These are phyloP conservation scores for Saccharomyces cerevisiae DNA, from an alignment of 805 yeast genomes.

Conservation along the genomic window DNA sequence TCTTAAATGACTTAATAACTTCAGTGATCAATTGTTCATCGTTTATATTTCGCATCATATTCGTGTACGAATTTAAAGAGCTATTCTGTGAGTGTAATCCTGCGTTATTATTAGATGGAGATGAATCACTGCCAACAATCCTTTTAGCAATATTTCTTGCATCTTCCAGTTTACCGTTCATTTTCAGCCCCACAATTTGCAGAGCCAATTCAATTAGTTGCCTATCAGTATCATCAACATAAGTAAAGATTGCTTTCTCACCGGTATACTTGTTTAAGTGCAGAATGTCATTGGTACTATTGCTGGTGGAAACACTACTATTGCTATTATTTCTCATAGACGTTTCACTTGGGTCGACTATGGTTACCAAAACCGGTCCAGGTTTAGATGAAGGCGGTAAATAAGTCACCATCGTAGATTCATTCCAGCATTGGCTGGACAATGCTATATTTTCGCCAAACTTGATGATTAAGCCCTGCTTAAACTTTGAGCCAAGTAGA, in stretches of 20 bases:
- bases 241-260: conserved; percentile 56
- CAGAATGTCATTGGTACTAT: background rate
- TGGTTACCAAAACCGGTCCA: conserved; percentile 83
- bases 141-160: conserved; percentile 86
- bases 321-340: conserved; percentile 1
- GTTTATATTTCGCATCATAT: background rate
- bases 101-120: conserved; percentile 3
- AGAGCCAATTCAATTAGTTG: conserved; percentile 88
- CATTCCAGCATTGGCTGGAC: conserved; percentile 93
- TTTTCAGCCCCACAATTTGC: conserved; percentile 90
- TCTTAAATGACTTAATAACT: conserved; percentile 57
- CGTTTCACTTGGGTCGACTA: conserved; percentile 41
- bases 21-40: conserved; percentile 35
- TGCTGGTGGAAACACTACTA: background rate
- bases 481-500: conserved; percentile 75
- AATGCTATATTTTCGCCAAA: conserved; percentile 75
- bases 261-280: conserved; percentile 14
- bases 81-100: background rate
- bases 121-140: conserved; percentile 52
- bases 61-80: conserved; percentile 4
- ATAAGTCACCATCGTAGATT: conserved; percentile 82
- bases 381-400: conserved; percentile 83
- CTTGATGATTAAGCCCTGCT: conserved; percentile 69
- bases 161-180: conserved; percentile 91
- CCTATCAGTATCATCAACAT: conserved; percentile 87